Evolutionary conservation across 495 filamentous ascomycete genomes (phyloP).

Genomic region (Xylaria telfairii): DNA sequence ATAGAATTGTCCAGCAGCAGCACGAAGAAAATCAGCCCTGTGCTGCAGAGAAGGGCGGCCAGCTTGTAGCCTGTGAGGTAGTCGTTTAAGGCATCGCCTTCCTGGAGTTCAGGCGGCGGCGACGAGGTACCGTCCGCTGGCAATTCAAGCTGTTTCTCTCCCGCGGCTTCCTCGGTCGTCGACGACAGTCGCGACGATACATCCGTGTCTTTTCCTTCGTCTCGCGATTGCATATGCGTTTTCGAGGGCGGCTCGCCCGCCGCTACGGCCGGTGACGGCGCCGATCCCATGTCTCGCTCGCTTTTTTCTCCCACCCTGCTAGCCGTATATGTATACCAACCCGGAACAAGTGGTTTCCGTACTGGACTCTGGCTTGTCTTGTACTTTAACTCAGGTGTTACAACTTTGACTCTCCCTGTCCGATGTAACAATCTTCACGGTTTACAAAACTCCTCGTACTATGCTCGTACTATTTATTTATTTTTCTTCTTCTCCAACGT

Average conservation of each 20-base stretch:
- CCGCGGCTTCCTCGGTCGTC: constrained; percentile 6
- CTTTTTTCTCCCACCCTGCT: neutral
- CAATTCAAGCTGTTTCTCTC: constrained; percentile 10
- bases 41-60: constrained; percentile 32
- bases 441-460: neutral
- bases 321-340: neutral
- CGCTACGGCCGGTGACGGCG: neutral
- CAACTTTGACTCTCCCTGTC: neutral
- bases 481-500: neutral
- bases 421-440: neutral
- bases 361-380: neutral
- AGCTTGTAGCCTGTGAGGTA: constrained; percentile 36
- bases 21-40: constrained; percentile 52
- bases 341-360: neutral
- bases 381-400: neutral
- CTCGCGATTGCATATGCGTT: neutral
- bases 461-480: constrained; percentile 2
- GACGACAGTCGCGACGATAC: neutral
- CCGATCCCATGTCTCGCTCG: neutral
- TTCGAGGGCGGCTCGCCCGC: neutral
- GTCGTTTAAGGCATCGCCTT: constrained; percentile 26
- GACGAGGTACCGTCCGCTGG: neutral
- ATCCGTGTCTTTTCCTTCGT: neutral
- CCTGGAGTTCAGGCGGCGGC: constrained; percentile 11
- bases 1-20: constrained; percentile 59